A percentile compares a stretch with the other conserved stretches of the same genome.
These are phyloP conservation scores for Blastosporella zonata DNA, from an alignment of 1,284 basidiomycete species.

Conservation along the genomic window DNA sequence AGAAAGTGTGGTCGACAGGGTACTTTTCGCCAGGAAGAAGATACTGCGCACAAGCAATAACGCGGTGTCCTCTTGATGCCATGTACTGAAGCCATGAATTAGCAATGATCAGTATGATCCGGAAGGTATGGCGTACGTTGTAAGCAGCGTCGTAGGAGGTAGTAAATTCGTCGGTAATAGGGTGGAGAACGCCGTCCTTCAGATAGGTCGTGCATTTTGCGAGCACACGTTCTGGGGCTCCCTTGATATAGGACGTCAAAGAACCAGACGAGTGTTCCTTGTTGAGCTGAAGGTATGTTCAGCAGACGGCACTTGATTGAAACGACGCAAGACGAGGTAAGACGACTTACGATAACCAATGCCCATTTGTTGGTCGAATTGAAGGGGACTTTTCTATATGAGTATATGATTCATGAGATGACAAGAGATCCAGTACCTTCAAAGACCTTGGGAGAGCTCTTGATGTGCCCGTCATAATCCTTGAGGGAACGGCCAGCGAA, in stretches of 20 bases:
- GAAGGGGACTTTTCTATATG: slow-evolving; percentile 49
- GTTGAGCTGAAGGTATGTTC: slow-evolving; percentile 38
- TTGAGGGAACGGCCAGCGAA: slow-evolving; percentile 56
- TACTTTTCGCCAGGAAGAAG: slow-evolving; percentile 50
- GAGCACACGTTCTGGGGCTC: slow-evolving; percentile 65
- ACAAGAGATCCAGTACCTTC: slow-evolving; percentile 37
- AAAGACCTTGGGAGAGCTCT: slow-evolving; percentile 54
- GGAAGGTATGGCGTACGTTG: slow-evolving; percentile 29
- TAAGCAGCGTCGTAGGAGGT: slow-evolving; percentile 57
- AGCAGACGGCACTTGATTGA: neutral
- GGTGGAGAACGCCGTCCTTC: slow-evolving; percentile 44
- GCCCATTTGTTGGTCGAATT: slow-evolving; percentile 75
- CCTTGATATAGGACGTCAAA: slow-evolving; percentile 59
- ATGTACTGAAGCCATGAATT: slow-evolving; percentile 48
- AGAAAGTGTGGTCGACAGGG: slow-evolving; percentile 46
- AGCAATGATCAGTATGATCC: slow-evolving; percentile 2
- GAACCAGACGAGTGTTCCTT: slow-evolving; percentile 48
- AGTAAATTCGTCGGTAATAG: slow-evolving; percentile 56
- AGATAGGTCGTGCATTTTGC: slow-evolving; percentile 61
- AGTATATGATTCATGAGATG: neutral
- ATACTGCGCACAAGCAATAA: slow-evolving; percentile 64
- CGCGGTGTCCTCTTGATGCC: slow-evolving; percentile 68
- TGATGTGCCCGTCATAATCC: slow-evolving; percentile 53
- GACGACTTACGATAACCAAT: slow-evolving; percentile 59
- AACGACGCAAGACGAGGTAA: neutral